Evolutionary conservation across 495 filamentous ascomycete genomes (phyloP).

Genomic region (Tuber borchii): DNA sequence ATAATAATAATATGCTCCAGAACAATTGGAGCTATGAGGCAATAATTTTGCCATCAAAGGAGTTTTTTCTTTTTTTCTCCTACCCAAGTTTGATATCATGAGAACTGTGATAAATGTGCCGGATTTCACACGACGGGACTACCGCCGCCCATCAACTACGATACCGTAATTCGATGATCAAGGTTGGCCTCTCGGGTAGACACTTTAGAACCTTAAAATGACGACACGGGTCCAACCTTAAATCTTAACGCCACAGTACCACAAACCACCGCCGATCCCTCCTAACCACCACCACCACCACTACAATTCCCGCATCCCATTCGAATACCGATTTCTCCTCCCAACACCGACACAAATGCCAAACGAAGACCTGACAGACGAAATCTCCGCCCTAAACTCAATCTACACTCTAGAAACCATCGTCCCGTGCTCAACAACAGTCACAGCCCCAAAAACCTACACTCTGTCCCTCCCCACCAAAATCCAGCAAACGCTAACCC

Average conservation of each 20-base stretch:
- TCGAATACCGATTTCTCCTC: neutral
- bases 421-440: slow-evolving; percentile 30
- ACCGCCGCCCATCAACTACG: neutral
- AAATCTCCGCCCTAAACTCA: slow-evolving; percentile 83
- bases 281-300: neutral
- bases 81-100: neutral
- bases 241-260: neutral
- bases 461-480: slow-evolving; percentile 51
- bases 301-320: neutral
- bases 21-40: neutral
- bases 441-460: slow-evolving; percentile 27
- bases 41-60: neutral
- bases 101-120: neutral
- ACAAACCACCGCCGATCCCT: neutral
- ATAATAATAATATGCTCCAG: neutral
- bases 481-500: slow-evolving; percentile 51
- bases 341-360: slow-evolving; percentile 45
- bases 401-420: slow-evolving; percentile 76
- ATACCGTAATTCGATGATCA: neutral
- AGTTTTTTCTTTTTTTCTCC: slow-evolving; percentile 4
- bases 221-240: neutral
- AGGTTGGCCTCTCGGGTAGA: neutral
- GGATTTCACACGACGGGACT: neutral
- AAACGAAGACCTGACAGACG: slow-evolving; percentile 70
- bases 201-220: neutral